Percentiles rank a stretch among this genome's conserved stretches.
These are phyloP conservation scores for Perkinsus olseni DNA, from an alignment of 169 alveolate species.

Conservation along the genomic window DNA sequence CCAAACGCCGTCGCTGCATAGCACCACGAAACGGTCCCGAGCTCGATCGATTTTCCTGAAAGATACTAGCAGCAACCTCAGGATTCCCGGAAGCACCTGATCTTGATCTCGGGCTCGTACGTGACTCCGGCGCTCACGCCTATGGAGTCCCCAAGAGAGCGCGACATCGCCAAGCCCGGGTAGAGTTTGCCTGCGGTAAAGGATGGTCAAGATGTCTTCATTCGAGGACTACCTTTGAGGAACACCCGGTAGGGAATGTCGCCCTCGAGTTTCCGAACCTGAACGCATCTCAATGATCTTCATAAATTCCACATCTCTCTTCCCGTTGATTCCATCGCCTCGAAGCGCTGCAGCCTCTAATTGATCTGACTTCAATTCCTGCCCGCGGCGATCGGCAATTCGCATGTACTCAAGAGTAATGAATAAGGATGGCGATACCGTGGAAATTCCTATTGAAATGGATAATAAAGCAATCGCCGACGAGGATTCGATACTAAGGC, in stretches of 20 bases:
- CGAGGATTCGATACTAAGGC: too few species aligned
- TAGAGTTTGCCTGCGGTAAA: constrained; percentile 19
- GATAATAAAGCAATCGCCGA: too few species aligned
- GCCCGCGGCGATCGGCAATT: too few species aligned
- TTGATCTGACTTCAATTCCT: too few species aligned
- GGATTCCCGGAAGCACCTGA: constrained; percentile 5
- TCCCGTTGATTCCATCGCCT: too few species aligned
- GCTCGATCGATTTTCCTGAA: neutral
- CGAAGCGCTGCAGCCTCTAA: too few species aligned
- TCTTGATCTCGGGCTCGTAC: constrained; percentile 64
- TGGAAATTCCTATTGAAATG: too few species aligned
- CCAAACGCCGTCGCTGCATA: constrained; percentile 65
- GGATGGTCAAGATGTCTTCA: constrained; percentile 23
- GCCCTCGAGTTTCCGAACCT: constrained; percentile 42
- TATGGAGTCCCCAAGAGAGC: constrained; percentile 77
- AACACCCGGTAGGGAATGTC: constrained; percentile 71
- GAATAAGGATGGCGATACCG: too few species aligned
- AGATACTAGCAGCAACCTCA: neutral
- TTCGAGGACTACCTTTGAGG: constrained; percentile 52
- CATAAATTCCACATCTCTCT: too few species aligned
- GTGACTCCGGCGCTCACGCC: constrained; percentile 72
- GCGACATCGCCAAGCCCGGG: constrained; percentile 83
- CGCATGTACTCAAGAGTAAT: too few species aligned
- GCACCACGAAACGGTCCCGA: constrained; percentile 30
- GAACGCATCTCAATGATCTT: too few species aligned